Evolutionary conservation across 2,329 filamentous ascomycete genomes (phyloP), one percentile per base, ranked within the genome.

Genomic region (Fusarium bactridioides): DNA sequence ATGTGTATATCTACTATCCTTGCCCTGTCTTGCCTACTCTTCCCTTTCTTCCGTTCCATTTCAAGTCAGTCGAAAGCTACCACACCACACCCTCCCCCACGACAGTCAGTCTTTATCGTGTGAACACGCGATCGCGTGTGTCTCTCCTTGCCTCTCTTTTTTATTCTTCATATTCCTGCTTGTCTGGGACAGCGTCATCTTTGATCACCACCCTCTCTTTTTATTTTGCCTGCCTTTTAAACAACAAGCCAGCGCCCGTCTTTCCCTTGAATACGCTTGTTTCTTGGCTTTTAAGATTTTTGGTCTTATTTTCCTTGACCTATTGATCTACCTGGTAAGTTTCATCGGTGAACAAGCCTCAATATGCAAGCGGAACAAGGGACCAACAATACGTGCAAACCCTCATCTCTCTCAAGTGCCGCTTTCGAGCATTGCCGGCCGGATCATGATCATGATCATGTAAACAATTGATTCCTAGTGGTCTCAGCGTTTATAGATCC

Each of bases 81-180:
- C 54, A 59, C 45, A 60, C 57, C 69, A 56, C 69, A 56, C 61
- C 54, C 65, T 48, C 66, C 70, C 59, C 54, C 48, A 62, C 68
- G 67, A 74, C 70, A 63, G 62, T 73, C 70, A 63, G 62, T 73
- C 70, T 40, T 72, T 73, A 68, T 72, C 63, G 70, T 73, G 74
- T 77, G 70, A 76, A 75, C 74, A 74, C 73, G 71, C 75, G 71
- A 67, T 65, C 67, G 70, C 60, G 71, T 67, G 71, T 69, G 57
- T 76, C 58, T 77, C 73, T 74, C 66, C 43, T 48, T 67, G 55
- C 51, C 47, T 25, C 64, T 54, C 63, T 61, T 50, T 53, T 61
- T 59, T 13, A 44, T 44, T 44, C 23, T 59, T 61, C 50, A 21
- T 55, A 48, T 64, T 25, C 33, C 37, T 64, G 48, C 66, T 64